Percentiles rank a stretch among this genome's conserved stretches.
Conservation (phyloP, 331 rosid species). For the Stylosanthes scabra region DNA sequence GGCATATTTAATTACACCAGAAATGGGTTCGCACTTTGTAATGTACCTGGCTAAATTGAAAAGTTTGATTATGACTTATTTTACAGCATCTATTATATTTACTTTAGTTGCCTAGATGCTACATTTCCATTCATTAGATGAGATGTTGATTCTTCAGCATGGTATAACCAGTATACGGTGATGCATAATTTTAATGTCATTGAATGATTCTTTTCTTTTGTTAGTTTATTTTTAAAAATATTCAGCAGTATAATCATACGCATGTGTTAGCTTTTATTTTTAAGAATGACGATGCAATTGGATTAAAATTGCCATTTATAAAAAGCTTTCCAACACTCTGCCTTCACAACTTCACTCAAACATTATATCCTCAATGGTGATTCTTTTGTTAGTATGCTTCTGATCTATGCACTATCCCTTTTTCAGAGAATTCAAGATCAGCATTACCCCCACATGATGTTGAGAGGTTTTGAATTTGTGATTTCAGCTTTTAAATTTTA, state of each 20-base stretch:
- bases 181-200: slow-evolving; percentile 12
- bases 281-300: background rate
- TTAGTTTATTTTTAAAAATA: slow-evolving; percentile 13
- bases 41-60: slow-evolving; percentile 93
- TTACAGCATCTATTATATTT: background rate
- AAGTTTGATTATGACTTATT: slow-evolving; percentile 55
- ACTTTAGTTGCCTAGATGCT: slow-evolving; percentile 17
- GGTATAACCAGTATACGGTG: background rate
- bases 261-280: slow-evolving; percentile 24
- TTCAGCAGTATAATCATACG: background rate
- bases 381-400: slow-evolving; percentile 24
- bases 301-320: slow-evolving; percentile 1
- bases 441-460: slow-evolving; percentile 62
- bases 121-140: slow-evolving; percentile 17
- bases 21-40: slow-evolving; percentile 82
- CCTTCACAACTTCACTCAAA: slow-evolving; percentile 2
- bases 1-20: slow-evolving; percentile 85
- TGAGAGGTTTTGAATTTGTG: slow-evolving; percentile 66
- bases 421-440: slow-evolving; percentile 70
- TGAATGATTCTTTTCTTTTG: background rate
- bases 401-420: slow-evolving; percentile 39
- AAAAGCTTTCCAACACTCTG: too few relatives aligned
- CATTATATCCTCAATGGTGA: slow-evolving; percentile 2
- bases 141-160: slow-evolving; percentile 18
- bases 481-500: slow-evolving; percentile 14